Base-by-base conservation (phyloP, 2,329 filamentous ascomycete genomes). In the Penicillium verrucosum region DNA sequence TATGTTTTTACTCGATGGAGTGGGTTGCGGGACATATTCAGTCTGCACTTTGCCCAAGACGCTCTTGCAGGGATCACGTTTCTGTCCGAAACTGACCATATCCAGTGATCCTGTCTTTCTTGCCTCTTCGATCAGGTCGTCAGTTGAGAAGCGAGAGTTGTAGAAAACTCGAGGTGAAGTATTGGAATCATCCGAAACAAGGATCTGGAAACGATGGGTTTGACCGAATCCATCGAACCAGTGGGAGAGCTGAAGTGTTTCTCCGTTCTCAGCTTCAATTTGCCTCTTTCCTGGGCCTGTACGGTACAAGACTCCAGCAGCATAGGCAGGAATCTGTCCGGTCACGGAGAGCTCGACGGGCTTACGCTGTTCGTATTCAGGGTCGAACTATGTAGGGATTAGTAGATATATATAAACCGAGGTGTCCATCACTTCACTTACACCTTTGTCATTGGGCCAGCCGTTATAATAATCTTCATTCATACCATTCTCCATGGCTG, bases 151-250 rank as follows among this genome's bases (percentile, higher is more conserved):
- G 11, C 88, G 81, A 1, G 89, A 94, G 7, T 87, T 87, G 70
- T 93, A 93, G 25, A 81, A 76, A 3, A 92, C 87, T 34, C 77
- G 75, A 10, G 70, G 59, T 5, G 67, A 68, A 29, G 57, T 65
- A 18, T 73, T 56, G 0, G 68, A 63, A 4, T 73, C 65, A 1
- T 68, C 65, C 0, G 78, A 60, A 0, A 80, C 69, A 3, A 84
- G 65, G 32, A 93, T 88, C 56, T 90, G 81, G 68, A 93, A 93
- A 29, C 83, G 85, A 73, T 93, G 89, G 79, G 54, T 89, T 83
- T 3, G 85, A 82, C 57, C 68, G 47, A 91, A 85, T 6, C 88
- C 88, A 68, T 94, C 90, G 63, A 94, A 94, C 90, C 90, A 94
- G 70, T 94, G 89, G 1, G 80, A 83, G 12, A 87, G 78, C 32